These are phyloP conservation scores for Volvox carteri DNA, from an alignment of 163 green algal species.

Conservation along the genomic window DNA sequence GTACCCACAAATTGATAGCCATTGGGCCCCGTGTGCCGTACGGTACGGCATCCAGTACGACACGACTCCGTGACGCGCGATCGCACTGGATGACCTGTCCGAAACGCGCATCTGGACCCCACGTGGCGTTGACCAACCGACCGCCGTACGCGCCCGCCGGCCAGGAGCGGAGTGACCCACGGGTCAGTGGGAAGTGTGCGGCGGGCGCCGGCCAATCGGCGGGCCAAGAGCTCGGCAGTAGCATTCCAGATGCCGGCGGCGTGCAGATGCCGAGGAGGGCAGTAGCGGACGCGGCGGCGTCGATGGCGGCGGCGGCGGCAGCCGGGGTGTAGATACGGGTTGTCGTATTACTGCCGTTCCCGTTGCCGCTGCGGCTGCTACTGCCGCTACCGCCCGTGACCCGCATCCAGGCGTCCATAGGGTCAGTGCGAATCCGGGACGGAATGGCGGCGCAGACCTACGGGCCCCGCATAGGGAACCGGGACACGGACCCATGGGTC, in stretches of 20 bases:
- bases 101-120: constrained; percentile 29
- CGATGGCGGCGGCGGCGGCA: neutral
- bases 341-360: no score
- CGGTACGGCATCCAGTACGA: constrained; percentile 13
- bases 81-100: constrained; percentile 36
- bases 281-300: constrained; percentile 8
- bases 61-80: neutral
- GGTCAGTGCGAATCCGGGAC: neutral
- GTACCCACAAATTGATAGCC: constrained; percentile 82
- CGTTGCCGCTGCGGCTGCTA: no score
- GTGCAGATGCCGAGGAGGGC: constrained; percentile 34
- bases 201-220: constrained; percentile 48
- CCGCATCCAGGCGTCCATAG: neutral
- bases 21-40: constrained; percentile 67
- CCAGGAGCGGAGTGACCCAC: constrained; percentile 44
- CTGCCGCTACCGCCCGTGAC: neutral
- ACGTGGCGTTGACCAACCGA: constrained; percentile 8
- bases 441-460: constrained; percentile 13
- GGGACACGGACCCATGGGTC: no score
- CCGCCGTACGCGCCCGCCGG: constrained; percentile 28
- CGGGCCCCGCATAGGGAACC: no score
- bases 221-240: constrained; percentile 46
- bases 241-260: constrained; percentile 12
- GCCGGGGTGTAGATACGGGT: neutral
- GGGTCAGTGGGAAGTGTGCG: constrained; percentile 53